Evolutionary conservation across 176 grass and related monocot species (phyloP), one percentile per base, ranked within the genome.

Genomic region (Chloris gayana): DNA sequence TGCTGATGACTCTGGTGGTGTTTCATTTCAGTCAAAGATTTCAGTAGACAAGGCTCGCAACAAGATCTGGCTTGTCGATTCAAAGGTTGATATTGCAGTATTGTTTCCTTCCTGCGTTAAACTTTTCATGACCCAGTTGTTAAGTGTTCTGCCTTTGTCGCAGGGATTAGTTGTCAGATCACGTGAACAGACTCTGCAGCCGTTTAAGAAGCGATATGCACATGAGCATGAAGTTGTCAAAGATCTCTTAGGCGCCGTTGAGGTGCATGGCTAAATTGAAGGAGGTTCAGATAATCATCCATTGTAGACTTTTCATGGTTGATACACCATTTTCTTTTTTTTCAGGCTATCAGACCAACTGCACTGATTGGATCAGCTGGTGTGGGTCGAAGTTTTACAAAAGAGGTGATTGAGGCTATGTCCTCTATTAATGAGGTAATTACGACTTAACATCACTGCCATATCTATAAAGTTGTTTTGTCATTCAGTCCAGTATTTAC

Each of bases 21-120:
- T 21, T 30, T 42, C 61, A 18, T 84, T 90, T 79, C 76, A 98
- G 95, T 80, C 84, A 32, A 89, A 95, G 34, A 60, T 78, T 83
- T 74, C 95, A 73, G 21, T 81, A 13, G 90, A 95, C 81, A 92
- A 93, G 41, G 86, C 90, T 68, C 89, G 88, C 79, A 92, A 87
- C 64, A 98, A 91, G 69, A 98, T 98, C 82, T 98, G 95, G 95
- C 88, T 98, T 78, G 80, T 98, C 29, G 95, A 98, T 74, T 98
- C 95, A 25, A 94, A 94, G 92, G 92, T 97, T 84, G 13, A 49
- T 19, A 33, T 72, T 38, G 11, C 3, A 61, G 41, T 13, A 9
- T 24, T 13, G 14, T 24, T 41, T 4, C 4, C 14, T 14, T 35
- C 19, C 19, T 67, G 8, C 14, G 10, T 50, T 1, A 37, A 37